phyloP scores from a whole-genome alignment of 805 yeast genomes.

The Martiniozyma abietophila region DNA sequence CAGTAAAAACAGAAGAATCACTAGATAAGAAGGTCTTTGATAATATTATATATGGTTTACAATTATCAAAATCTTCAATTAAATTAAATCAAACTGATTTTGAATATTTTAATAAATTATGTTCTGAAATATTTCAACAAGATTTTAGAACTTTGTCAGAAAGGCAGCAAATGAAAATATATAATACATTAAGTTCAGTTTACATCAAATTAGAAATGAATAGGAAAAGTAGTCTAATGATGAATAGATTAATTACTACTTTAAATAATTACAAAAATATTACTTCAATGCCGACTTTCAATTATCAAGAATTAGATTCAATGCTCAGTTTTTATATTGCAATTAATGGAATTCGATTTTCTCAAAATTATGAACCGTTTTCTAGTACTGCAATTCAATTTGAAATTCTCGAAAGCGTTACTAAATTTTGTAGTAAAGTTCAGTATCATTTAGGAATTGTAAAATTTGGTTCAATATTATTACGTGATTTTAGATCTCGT shows the following conservation, averaged over 20 bases:
- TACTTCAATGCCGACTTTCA: conserved; percentile 7
- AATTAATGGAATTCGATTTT: conserved; percentile 40
- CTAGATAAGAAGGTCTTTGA: conserved; percentile 34
- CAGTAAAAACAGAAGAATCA: conserved; percentile 40
- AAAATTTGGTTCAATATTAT: conserved; percentile 41
- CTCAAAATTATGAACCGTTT: neutral
- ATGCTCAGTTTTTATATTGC: conserved; percentile 39
- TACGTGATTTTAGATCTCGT: conserved; percentile 47
- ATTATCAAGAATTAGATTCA: conserved; percentile 11
- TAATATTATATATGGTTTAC: conserved; percentile 34
- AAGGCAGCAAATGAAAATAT: conserved; percentile 50
- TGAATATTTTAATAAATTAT: conserved; percentile 38
- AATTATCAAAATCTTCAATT: conserved; percentile 7
- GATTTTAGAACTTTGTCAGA: conserved; percentile 37
- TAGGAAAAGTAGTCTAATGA: conserved; percentile 62
- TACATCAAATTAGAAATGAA: conserved; percentile 51
- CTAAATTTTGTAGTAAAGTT: conserved; percentile 44
- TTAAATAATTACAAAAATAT: conserved; percentile 19
- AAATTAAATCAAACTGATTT: conserved; percentile 15
- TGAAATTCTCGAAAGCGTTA: conserved; percentile 37
- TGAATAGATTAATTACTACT: conserved; percentile 53
- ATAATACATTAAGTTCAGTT: conserved; percentile 55
- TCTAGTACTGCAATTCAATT: conserved; percentile 18
- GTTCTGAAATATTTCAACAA: conserved; percentile 37
- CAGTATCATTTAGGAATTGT: conserved; percentile 36